Conservation (phyloP, 2,329 filamentous ascomycete species). For the Cladorrhinum sp. region DNA sequence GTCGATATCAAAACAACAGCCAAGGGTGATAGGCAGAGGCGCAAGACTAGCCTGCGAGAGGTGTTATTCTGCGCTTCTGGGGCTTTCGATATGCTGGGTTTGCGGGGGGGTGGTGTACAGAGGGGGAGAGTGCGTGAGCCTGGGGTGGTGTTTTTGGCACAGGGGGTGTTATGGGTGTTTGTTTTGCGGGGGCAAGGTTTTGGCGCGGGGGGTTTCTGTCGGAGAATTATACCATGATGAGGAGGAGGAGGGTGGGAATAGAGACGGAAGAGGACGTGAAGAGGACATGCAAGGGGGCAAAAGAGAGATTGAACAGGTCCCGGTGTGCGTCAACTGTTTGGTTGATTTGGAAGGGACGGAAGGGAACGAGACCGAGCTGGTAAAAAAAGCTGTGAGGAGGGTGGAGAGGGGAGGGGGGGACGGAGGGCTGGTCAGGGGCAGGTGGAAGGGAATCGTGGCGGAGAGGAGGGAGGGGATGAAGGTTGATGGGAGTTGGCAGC, state of each 20-base stretch:
- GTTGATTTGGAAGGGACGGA: constrained; percentile 41
- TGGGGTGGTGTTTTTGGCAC: constrained; percentile 63
- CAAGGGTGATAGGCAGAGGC: constrained; percentile 43
- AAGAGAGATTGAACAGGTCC: constrained; percentile 45
- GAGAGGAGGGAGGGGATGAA: neutral
- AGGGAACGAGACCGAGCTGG: constrained; percentile 33
- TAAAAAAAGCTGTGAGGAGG: constrained; percentile 43
- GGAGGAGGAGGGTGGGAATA: constrained; percentile 36
- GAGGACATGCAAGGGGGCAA: constrained; percentile 12
- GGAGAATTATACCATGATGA: constrained; percentile 34
- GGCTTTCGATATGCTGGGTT: constrained; percentile 56
- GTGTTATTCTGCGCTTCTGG: constrained; percentile 48
- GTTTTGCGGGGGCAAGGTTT: constrained; percentile 44
- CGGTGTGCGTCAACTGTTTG: constrained; percentile 48
- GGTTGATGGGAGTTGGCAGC: constrained; percentile 16
- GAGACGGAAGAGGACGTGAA: constrained; percentile 8
- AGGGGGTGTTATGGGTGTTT: constrained; percentile 54
- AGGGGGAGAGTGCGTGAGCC: constrained; percentile 53
- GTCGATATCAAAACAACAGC: constrained; percentile 25
- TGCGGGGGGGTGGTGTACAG: constrained; percentile 54
- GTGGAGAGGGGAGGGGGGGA: constrained; percentile 38
- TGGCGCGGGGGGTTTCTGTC: constrained; percentile 36
- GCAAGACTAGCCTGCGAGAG: constrained; percentile 47
- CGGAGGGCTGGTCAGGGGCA: constrained; percentile 41
- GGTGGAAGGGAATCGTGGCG: constrained; percentile 39